phyloP scores from a whole-genome alignment of 2,329 filamentous ascomycete genomes.

The Diaporthe vexans region DNA sequence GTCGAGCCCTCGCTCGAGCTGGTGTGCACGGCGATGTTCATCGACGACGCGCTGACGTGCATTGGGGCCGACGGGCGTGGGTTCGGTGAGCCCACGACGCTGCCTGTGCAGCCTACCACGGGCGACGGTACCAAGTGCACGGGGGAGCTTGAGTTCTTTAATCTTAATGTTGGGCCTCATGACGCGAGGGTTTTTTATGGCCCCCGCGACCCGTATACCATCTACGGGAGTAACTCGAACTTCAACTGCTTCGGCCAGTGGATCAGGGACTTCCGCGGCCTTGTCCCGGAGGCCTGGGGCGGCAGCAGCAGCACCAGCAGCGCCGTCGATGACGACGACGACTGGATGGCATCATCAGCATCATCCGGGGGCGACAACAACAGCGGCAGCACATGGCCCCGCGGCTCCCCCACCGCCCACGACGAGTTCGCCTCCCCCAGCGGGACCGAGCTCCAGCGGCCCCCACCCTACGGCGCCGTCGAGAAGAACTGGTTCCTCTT shows the following conservation, averaged over 20 bases:
- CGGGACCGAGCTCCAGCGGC: conserved; percentile 66
- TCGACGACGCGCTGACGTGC: conserved; percentile 58
- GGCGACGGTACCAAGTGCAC: conserved; percentile 56
- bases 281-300: conserved; percentile 59
- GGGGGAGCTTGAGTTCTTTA: conserved; percentile 58
- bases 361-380: neutral
- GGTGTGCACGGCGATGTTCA: conserved; percentile 64
- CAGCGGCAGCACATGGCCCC: neutral
- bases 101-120: conserved; percentile 62
- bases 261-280: conserved; percentile 65
- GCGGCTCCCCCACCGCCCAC: conserved; percentile 34
- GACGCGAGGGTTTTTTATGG: conserved; percentile 72
- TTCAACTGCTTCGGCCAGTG: conserved; percentile 71
- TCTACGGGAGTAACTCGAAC: conserved; percentile 69
- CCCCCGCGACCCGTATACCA: conserved; percentile 61
- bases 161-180: conserved; percentile 65
- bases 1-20: conserved; percentile 56
- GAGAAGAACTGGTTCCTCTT: conserved; percentile 77
- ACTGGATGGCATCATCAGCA: too few species aligned
- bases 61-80: conserved; percentile 42
- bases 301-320: neutral
- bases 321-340: neutral
- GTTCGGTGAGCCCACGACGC: conserved; percentile 51
- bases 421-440: conserved; percentile 53
- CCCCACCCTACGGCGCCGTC: conserved; percentile 57